Evolutionary conservation across 176 grass and related monocot species (phyloP).

Genomic region (Thinopyrum elongatum): DNA sequence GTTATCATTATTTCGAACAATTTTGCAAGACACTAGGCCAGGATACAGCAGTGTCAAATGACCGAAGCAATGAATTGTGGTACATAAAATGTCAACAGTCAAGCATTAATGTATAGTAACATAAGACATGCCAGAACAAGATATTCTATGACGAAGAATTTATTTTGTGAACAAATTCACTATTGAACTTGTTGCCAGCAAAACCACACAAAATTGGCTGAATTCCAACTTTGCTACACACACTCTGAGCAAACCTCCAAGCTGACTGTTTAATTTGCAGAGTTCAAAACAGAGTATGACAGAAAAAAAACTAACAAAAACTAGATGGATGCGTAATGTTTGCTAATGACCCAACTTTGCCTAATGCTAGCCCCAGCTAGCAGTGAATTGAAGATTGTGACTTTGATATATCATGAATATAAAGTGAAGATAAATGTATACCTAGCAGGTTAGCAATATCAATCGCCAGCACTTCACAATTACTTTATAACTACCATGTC

Average conservation of each 20-base stretch:
- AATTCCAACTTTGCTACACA: background rate
- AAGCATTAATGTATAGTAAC: background rate
- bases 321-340: background rate
- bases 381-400: background rate
- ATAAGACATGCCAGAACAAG: no score
- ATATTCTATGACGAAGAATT: background rate
- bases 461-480: background rate
- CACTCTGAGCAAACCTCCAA: background rate
- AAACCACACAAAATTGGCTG: background rate
- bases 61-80: background rate
- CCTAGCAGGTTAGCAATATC: background rate
- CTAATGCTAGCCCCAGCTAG: background rate
- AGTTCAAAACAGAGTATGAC: background rate
- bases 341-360: background rate
- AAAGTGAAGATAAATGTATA: background rate
- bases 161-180: background rate
- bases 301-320: background rate
- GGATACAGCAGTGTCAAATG: background rate
- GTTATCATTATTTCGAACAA: background rate
- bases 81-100: background rate
- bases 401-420: background rate
- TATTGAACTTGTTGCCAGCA: background rate
- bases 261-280: background rate
- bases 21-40: background rate
- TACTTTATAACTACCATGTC: background rate